Percentiles rank a stretch among this genome's conserved stretches.
Evolutionary conservation across 148 eudicot species (phyloP).

Genomic region (Cornus suecica): DNA sequence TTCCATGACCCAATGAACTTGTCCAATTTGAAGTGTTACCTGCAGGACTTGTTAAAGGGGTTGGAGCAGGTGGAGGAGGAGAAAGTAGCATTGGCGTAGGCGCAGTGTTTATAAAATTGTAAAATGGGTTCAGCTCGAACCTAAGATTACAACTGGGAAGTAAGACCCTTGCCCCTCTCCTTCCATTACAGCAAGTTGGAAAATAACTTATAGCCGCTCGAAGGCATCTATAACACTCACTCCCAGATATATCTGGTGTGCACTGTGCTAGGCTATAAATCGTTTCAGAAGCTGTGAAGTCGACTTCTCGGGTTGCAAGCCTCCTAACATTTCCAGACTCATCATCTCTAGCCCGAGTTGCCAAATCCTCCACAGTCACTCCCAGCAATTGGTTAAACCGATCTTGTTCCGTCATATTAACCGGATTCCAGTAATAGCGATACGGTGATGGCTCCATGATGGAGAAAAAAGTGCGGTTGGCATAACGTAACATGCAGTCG

Average conservation of each 20-base stretch:
- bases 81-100: too few species aligned
- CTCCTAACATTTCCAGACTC: neutral
- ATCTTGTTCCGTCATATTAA: neutral
- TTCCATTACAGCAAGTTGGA: constrained; percentile 9
- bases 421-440: neutral
- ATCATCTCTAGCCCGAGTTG: neutral
- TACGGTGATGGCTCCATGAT: too few species aligned
- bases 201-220: neutral
- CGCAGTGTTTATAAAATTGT: neutral
- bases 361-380: neutral
- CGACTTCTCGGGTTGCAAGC: constrained; percentile 22
- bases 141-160: neutral
- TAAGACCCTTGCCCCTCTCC: neutral
- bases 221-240: constrained; percentile 24
- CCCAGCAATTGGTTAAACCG: neutral
- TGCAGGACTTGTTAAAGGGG: neutral
- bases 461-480: constrained; percentile 12
- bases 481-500: constrained; percentile 27
- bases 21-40: neutral
- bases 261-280: constrained; percentile 36
- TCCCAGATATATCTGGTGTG: constrained; percentile 29
- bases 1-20: too few species aligned
- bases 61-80: neutral
- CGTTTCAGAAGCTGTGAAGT: neutral
- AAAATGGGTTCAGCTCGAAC: constrained; percentile 1